Evolutionary conservation across 208 protist genomes (phyloP).

Genomic region (Angomonas ambiguus): DNA sequence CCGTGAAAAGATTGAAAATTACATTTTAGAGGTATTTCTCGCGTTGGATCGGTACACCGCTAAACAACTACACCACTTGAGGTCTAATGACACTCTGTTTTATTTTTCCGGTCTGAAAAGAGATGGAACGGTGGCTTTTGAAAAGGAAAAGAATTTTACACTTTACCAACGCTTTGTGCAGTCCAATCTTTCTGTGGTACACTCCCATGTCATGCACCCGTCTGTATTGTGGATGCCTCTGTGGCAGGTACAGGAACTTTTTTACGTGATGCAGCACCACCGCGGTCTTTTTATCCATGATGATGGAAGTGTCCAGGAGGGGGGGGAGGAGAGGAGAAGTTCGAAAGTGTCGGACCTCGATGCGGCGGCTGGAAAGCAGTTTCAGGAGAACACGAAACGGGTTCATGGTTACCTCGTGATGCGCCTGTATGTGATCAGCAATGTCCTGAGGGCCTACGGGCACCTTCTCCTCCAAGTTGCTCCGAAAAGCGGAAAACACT

Average conservation of each 20-base stretch:
- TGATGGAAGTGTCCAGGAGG: not conserved
- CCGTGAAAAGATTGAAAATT: constrained; percentile 19
- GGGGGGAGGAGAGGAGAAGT: not conserved
- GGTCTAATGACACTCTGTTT: constrained; percentile 25
- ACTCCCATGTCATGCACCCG: constrained; percentile 55
- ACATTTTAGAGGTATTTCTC: constrained; percentile 53
- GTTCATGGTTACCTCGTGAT: constrained; percentile 59
- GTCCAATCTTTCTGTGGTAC: constrained; percentile 56
- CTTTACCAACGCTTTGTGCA: constrained; percentile 41
- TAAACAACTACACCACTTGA: constrained; percentile 62
- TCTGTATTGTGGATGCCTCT: constrained; percentile 83
- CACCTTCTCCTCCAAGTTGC: constrained; percentile 17
- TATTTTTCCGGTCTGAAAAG: constrained; percentile 45
- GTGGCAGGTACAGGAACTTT: constrained; percentile 61
- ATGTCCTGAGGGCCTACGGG: constrained; percentile 56
- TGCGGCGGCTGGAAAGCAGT: not conserved
- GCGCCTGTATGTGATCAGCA: constrained; percentile 64
- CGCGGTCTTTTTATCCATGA: constrained; percentile 25
- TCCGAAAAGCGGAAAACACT: not conserved
- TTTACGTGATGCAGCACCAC: constrained; percentile 41
- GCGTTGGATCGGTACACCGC: constrained; percentile 67
- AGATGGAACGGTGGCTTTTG: constrained; percentile 14
- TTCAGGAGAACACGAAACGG: not conserved
- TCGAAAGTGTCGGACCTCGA: not conserved
- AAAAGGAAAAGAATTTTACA: constrained; percentile 12